Percentiles rank a stretch among this genome's conserved stretches.
phyloP scores from a whole-genome alignment of 768 basidiomycete genomes.

The Naganishia antarctica region DNA sequence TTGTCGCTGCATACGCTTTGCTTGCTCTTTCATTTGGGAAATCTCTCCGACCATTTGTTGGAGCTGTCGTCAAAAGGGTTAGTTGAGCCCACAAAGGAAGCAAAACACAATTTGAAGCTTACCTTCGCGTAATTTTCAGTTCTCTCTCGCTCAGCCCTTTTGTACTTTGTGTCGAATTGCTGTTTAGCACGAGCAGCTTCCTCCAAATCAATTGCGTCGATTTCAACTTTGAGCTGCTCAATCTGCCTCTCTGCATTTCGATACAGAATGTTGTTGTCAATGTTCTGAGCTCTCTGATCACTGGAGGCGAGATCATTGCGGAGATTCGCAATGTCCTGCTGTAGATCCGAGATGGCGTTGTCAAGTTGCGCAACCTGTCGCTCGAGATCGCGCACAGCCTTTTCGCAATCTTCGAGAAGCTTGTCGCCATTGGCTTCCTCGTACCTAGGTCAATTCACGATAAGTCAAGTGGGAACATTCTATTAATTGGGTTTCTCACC shows the following conservation, averaged over 20 bases:
- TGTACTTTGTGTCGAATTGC: slow-evolving; percentile 77
- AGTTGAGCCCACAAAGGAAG: neutral
- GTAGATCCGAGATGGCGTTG: slow-evolving; percentile 56
- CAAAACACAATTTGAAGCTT: slow-evolving; percentile 29
- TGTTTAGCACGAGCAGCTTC: slow-evolving; percentile 75
- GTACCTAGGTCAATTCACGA: slow-evolving; percentile 56
- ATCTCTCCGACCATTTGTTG: slow-evolving; percentile 81
- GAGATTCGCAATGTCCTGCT: slow-evolving; percentile 60
- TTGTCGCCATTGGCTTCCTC: slow-evolving; percentile 63
- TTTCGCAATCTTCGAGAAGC: slow-evolving; percentile 59
- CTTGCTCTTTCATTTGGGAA: slow-evolving; percentile 63
- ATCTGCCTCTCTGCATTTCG: slow-evolving; percentile 67
- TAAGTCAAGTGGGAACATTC: neutral
- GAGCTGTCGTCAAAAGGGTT: slow-evolving; percentile 51
- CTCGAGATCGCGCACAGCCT: slow-evolving; percentile 6
- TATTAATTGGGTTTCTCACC: neutral
- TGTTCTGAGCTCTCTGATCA: slow-evolving; percentile 34
- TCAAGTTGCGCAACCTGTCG: slow-evolving; percentile 15
- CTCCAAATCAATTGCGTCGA: slow-evolving; percentile 74
- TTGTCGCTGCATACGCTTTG: slow-evolving; percentile 64
- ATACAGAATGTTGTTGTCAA: slow-evolving; percentile 73
- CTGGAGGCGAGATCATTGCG: slow-evolving; percentile 31
- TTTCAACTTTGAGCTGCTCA: slow-evolving; percentile 61
- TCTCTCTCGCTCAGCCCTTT: slow-evolving; percentile 66
- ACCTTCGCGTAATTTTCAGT: slow-evolving; percentile 57